phyloP scores from a whole-genome alignment of 106 monocot species.

The Xerophyta viscosa region DNA sequence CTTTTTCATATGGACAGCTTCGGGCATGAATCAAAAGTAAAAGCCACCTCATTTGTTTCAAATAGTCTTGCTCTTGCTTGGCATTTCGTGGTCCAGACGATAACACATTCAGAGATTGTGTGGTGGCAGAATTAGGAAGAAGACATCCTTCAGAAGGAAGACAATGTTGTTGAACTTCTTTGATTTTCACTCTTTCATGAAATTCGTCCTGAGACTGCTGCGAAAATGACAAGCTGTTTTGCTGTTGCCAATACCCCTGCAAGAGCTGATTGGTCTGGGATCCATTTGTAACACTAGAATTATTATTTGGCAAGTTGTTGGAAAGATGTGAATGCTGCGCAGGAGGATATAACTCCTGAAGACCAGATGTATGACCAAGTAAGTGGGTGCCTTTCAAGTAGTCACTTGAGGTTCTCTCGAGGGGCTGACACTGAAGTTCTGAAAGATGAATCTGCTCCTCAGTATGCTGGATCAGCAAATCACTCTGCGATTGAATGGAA shows the following conservation, averaged over 20 bases:
- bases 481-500: conserved; percentile 33
- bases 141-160: conserved; percentile 21
- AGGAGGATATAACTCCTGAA: conserved; percentile 39
- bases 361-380: conserved; percentile 27
- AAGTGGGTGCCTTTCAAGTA: conserved; percentile 28
- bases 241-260: conserved; percentile 43
- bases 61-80: conserved; percentile 23
- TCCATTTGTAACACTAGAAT: conserved; percentile 30
- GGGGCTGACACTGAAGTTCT: conserved; percentile 39
- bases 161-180: conserved; percentile 34
- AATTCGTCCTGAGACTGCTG: conserved; percentile 50
- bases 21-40: conserved; percentile 73
- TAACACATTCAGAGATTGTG: conserved; percentile 10
- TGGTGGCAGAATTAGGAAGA: conserved; percentile 10
- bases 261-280: conserved; percentile 32
- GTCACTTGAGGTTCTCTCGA: conserved; percentile 24
- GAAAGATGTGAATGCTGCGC: conserved; percentile 31
- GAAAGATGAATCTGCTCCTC: conserved; percentile 41
- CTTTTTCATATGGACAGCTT: conserved; percentile 45
- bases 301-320: conserved; percentile 40
- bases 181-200: conserved; percentile 26
- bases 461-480: conserved; percentile 27
- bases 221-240: conserved; percentile 26
- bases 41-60: conserved; percentile 62
- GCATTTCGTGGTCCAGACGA: conserved; percentile 13